phyloP scores from a whole-genome alignment of 805 yeast genomes.

The Candida stauntonica region DNA sequence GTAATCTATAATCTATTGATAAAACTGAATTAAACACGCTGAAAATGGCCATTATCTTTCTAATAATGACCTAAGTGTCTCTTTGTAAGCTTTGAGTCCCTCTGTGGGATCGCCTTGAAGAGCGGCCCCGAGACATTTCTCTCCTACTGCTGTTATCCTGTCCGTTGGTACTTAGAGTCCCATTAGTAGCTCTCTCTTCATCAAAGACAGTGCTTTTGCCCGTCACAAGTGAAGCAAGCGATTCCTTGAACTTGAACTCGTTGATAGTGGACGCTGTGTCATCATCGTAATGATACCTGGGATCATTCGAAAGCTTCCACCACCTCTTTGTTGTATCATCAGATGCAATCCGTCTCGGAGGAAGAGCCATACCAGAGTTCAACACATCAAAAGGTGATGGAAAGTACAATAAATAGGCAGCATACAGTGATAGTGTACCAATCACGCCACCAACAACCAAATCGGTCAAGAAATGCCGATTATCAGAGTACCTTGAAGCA shows the following conservation, averaged over 20 bases:
- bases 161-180: no score
- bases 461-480: conserved; percentile 40
- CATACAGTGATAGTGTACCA: conserved; percentile 28
- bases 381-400: conserved; percentile 30
- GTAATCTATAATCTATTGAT: no score
- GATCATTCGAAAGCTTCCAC: conserved; percentile 33
- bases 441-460: conserved; percentile 36
- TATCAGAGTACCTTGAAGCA: conserved; percentile 43
- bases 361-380: conserved; percentile 37
- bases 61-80: no score
- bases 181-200: no score
- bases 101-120: no score
- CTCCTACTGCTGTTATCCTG: no score
- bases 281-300: conserved; percentile 21
- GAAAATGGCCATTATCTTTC: no score
- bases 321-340: conserved; percentile 30
- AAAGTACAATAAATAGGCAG: conserved; percentile 36
- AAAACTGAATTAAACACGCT: no score
- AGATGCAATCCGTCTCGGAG: conserved; percentile 38
- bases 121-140: no score
- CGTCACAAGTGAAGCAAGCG: not conserved
- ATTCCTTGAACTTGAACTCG: not conserved
- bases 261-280: conserved; percentile 3
- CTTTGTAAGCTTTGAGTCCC: no score
- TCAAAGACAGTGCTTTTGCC: no score